Percentiles rank a stretch among this genome's conserved stretches.
These are phyloP conservation scores for Ogataea allantospora DNA, from an alignment of 805 yeast species.

Conservation along the genomic window DNA sequence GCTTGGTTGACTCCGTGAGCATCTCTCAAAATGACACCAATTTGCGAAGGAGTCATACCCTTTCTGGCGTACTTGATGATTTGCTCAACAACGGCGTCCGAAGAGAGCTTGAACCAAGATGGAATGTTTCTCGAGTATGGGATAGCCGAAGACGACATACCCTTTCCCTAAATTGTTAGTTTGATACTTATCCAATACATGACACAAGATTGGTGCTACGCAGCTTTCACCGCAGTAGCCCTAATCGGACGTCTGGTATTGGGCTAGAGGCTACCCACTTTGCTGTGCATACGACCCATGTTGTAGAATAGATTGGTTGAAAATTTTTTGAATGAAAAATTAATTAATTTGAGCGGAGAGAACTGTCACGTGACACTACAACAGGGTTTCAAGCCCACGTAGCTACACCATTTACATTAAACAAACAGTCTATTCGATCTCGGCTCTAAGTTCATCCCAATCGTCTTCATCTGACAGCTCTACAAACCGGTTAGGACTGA, in stretches of 20 bases:
- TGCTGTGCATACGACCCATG: slow-evolving; percentile 99
- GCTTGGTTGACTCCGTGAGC: slow-evolving; percentile 99
- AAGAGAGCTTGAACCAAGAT: slow-evolving; percentile 97
- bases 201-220: slow-evolving; percentile 48
- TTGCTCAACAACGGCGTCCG: slow-evolving; percentile 96
- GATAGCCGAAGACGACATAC: slow-evolving; percentile 97
- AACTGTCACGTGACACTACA: slow-evolving; percentile 8
- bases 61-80: slow-evolving; percentile 99
- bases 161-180: slow-evolving; percentile 75
- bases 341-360: background rate
- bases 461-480: slow-evolving; percentile 71
- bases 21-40: slow-evolving; percentile 99
- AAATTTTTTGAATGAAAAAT: slow-evolving; percentile 10
- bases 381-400: slow-evolving; percentile 11
- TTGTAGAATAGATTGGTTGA: slow-evolving; percentile 38
- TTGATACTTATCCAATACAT: slow-evolving; percentile 32
- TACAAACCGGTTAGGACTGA: slow-evolving; percentile 67
- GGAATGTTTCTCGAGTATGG: slow-evolving; percentile 99
- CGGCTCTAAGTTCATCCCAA: slow-evolving; percentile 30
- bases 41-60: slow-evolving; percentile 99
- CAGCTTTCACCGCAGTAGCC: slow-evolving; percentile 36
- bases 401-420: background rate
- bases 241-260: slow-evolving; percentile 10
- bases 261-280: slow-evolving; percentile 60
- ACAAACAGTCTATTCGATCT: slow-evolving; percentile 3